Evolutionary conservation across 257 asterid species (phyloP), one percentile per base, ranked within the genome.

Genomic region (Solanum bulbocastanum): DNA sequence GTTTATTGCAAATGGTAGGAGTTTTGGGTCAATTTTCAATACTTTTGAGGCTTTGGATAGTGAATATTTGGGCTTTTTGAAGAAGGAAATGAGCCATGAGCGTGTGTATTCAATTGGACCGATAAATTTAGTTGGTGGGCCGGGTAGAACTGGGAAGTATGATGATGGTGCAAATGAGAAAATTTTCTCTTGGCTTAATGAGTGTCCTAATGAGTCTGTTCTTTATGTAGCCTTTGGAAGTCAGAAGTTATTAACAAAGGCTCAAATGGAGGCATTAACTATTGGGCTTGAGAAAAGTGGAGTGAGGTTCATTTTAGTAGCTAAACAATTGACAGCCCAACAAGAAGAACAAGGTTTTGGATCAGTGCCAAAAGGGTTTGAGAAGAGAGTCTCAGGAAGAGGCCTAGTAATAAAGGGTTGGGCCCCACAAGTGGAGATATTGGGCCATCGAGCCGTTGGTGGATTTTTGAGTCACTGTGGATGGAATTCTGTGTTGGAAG

Each of bases 401-500:
- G 98, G 98, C 1, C 83, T 92, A 2, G 90, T 96, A 8, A 36
- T 95, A 46, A 91, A 85, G 40, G 98, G 95, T 0, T 95, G 99
- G 99, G 98, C 97, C 15, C 96, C 96, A 0, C 99, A 96, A 69
- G 91, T 87, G 73, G 85, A 40, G 12, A 95, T 95, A 89, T 88
- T 96, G 89, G 87, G 91, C 44, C 99, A 96, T 78, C 92, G 87
- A 5, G 94, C 96, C 0, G 92, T 95, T 14, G 91, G 95, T 4
- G 95, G 96, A 11, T 95, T 94, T 73, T 18, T 96, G 89, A 93
- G 96, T 86, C 99, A 96, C 8, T 96, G 98, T 3, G 99, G 99
- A 2, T 92, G 96, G 98, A 96, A 96, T 91, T 95, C 99, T 14
- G 89, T 86, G 11, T 0, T 96, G 89, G 99, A 94, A 75, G 97